Conservation (phyloP, 345 rosid genomes). For the Combretum micranthum region DNA sequence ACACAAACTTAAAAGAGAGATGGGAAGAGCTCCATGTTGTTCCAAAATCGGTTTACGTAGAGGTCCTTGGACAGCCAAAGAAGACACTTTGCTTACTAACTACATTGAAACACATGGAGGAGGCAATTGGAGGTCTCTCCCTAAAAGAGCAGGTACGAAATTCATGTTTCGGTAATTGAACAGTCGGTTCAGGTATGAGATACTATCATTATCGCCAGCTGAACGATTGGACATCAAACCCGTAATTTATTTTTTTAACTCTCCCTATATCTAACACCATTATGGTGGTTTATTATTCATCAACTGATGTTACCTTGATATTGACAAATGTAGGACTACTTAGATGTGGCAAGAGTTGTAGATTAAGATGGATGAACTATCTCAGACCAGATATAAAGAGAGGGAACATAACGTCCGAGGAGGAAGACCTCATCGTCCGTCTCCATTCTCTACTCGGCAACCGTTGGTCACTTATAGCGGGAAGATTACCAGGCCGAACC, state of each 20-base stretch:
- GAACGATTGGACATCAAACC: too few relatives aligned
- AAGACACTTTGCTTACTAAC: conserved; percentile 26
- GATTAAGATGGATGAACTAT: conserved; percentile 49
- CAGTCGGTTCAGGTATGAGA: neutral
- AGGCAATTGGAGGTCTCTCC: conserved; percentile 40
- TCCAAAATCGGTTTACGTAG: conserved; percentile 33
- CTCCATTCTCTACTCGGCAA: conserved; percentile 43
- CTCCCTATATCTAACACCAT: too few relatives aligned
- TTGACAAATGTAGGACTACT: conserved; percentile 20
- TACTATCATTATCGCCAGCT: neutral
- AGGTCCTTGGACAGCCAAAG: conserved; percentile 38
- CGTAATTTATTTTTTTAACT: too few relatives aligned
- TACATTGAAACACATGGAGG: conserved; percentile 33
- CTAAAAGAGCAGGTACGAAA: conserved; percentile 30
- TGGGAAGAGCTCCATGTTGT: conserved; percentile 47
- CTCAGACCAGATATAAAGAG: conserved; percentile 39
- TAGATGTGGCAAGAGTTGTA: conserved; percentile 46
- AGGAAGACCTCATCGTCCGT: conserved; percentile 40
- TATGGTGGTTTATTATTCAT: neutral
- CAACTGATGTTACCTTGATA: neutral
- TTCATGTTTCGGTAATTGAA: too few relatives aligned
- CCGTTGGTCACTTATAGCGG: conserved; percentile 39
- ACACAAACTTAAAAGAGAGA: conserved; percentile 9
- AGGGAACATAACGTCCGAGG: conserved; percentile 44
- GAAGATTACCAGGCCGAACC: conserved; percentile 37